phyloP scores from a whole-genome alignment of 257 asterid species.

The Cordia subcordata region DNA sequence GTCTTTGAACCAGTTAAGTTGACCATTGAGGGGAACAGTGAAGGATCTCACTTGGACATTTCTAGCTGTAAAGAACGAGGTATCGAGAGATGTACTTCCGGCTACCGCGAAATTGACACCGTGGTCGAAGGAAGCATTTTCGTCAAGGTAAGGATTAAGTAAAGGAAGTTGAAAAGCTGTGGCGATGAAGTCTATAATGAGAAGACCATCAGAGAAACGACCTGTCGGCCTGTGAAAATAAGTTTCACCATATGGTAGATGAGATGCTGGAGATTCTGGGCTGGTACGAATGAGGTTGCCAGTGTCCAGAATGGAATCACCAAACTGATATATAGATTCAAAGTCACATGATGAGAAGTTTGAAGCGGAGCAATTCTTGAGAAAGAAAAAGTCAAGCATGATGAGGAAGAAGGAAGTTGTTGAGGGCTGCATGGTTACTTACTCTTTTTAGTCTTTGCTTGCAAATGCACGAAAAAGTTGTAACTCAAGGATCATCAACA shows the following conservation, averaged over 20 bases:
- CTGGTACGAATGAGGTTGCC: conserved; percentile 21
- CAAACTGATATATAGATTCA: conserved; percentile 5
- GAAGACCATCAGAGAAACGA: too few species aligned
- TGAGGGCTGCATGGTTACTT: too few species aligned
- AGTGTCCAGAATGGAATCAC: conserved; percentile 24
- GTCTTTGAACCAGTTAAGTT: conserved; percentile 19
- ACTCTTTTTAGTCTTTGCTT: too few species aligned
- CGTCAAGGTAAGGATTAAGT: conserved; percentile 23
- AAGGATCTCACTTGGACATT: conserved; percentile 2
- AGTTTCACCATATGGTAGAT: too few species aligned
- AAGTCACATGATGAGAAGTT: too few species aligned
- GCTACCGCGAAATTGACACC: conserved; percentile 41
- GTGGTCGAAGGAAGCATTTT: conserved; percentile 18
- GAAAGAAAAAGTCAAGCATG: too few species aligned
- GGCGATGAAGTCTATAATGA: too few species aligned
- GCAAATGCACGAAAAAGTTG: too few species aligned
- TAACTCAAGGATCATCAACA: too few species aligned
- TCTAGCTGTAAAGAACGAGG: conserved; percentile 10
- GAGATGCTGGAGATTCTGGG: conserved; percentile 6
- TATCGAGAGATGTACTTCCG: conserved; percentile 21
- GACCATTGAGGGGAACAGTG: conserved; percentile 14
- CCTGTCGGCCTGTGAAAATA: too few species aligned
- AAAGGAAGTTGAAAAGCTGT: conserved; percentile 29
- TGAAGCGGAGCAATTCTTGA: too few species aligned
- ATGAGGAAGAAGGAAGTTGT: too few species aligned